These are phyloP conservation scores for Eucalyptus albens DNA, from an alignment of 345 rosid genomes.

Conservation along the genomic window DNA sequence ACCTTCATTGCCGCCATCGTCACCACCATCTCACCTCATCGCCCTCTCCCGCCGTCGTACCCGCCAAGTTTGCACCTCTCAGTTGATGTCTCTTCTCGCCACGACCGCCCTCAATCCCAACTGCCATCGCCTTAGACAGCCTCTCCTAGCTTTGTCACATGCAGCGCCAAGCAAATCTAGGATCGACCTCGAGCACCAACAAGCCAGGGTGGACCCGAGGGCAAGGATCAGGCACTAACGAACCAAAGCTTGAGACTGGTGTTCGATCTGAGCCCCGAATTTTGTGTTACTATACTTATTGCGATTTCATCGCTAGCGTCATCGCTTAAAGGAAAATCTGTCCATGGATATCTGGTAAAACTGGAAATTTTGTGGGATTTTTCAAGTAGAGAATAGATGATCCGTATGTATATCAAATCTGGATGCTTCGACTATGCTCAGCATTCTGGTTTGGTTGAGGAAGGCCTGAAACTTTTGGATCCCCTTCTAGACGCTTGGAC, in stretches of 20 bases:
- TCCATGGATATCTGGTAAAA: not conserved
- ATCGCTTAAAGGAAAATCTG: not conserved
- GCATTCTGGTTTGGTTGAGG: not conserved
- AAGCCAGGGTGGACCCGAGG: not conserved
- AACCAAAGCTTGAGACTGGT: not conserved
- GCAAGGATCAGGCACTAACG: not conserved
- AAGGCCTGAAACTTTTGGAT: not conserved
- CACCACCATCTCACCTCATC: accelerated
- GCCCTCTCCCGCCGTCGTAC: too few relatives aligned
- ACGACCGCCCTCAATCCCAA: not conserved
- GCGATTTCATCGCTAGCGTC: not conserved
- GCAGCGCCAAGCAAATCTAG: not conserved
- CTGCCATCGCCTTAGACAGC: not conserved
- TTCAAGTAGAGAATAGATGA: not conserved
- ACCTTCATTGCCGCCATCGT: too few relatives aligned
- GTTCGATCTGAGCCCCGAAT: not conserved
- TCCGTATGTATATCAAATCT: not conserved
- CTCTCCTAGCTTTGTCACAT: not conserved
- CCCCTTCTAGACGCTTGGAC: accelerated
- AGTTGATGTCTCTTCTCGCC: not conserved
- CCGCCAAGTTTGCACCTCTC: too few relatives aligned
- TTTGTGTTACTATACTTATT: not conserved
- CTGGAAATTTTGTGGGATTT: not conserved
- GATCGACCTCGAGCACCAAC: not conserved
- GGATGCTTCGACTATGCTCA: not conserved